A percentile compares a stretch with the other conserved stretches of the same genome.
Evolutionary conservation across 2,329 filamentous ascomycete genomes (phyloP).

Genomic region (Talaromyces sp.): DNA sequence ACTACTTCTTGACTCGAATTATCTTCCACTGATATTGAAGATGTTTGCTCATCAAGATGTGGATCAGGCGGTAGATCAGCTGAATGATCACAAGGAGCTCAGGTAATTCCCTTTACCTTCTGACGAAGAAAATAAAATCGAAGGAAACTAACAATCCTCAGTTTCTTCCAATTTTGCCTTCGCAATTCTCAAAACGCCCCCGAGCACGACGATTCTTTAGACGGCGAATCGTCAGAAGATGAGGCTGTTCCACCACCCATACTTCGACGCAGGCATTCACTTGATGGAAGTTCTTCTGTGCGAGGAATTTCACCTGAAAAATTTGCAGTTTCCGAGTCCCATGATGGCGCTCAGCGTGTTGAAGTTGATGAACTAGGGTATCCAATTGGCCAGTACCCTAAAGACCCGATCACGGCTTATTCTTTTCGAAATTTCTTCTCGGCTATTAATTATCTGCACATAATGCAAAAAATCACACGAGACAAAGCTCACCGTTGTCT

Average conservation of each 20-base stretch:
- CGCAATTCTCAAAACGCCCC: conserved; percentile 57
- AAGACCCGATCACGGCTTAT: conserved; percentile 73
- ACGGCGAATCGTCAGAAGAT: conserved; percentile 39
- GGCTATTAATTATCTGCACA: conserved; percentile 87
- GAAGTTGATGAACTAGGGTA: conserved; percentile 84
- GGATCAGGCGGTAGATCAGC: conserved; percentile 80
- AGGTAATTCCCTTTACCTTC: conserved; percentile 52
- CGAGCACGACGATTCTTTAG: conserved; percentile 26
- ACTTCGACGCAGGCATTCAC: conserved; percentile 48
- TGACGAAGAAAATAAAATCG: background rate
- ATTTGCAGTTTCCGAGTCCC: conserved; percentile 17
- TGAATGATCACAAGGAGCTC: conserved; percentile 72
- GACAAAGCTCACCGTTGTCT: conserved; percentile 92
- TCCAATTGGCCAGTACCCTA: conserved; percentile 62
- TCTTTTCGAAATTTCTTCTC: conserved; percentile 94
- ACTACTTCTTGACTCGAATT: conserved; percentile 88
- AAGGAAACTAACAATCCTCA: conserved; percentile 30
- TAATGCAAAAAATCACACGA: conserved; percentile 97
- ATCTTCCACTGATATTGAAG: conserved; percentile 85
- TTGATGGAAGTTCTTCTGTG: conserved; percentile 19
- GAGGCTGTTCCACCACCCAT: conserved; percentile 85
- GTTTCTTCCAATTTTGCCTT: conserved; percentile 90
- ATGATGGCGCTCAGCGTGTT: conserved; percentile 33
- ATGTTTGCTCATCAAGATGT: conserved; percentile 92
- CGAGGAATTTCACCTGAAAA: conserved; percentile 21